Conservation (phyloP, 2,329 filamentous ascomycete genomes). For the Paracoccidioides lutzii region DNA sequence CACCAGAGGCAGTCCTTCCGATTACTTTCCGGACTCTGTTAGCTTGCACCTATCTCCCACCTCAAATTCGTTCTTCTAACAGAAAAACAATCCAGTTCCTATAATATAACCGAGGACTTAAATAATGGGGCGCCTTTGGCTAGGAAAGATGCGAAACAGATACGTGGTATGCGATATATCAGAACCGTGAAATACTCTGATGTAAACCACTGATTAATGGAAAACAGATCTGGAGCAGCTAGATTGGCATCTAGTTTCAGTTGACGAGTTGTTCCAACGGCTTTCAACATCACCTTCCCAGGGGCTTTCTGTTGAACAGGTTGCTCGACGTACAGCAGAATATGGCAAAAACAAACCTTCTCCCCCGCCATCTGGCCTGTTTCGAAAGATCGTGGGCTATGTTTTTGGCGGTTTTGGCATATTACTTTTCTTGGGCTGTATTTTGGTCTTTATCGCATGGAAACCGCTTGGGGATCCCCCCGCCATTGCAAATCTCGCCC, state of each 20-base stretch:
- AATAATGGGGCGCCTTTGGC: not conserved
- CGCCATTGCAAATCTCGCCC: conserved; percentile 53
- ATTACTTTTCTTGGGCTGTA: conserved; percentile 53
- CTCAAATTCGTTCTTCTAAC: not conserved
- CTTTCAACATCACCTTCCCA: conserved; percentile 43
- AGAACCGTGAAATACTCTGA: not conserved
- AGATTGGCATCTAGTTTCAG: conserved; percentile 53
- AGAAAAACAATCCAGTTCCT: conserved; percentile 4
- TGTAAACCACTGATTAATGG: not conserved
- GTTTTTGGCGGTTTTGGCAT: conserved; percentile 67
- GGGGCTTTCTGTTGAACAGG: conserved; percentile 50
- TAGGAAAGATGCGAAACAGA: conserved; percentile 1
- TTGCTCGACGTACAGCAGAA: conserved; percentile 41
- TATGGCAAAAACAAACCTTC: conserved; percentile 57
- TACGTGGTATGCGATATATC: not conserved
- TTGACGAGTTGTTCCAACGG: conserved; percentile 46
- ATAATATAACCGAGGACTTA: conserved; percentile 8
- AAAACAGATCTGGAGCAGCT: conserved; percentile 43
- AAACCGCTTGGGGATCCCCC: conserved; percentile 63
- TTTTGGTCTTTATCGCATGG: conserved; percentile 67
- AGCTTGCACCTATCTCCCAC: not conserved
- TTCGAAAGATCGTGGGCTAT: conserved; percentile 51
- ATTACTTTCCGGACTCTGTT: conserved; percentile 11
- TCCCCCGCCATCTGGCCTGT: conserved; percentile 48
- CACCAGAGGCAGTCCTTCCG: conserved; percentile 9